Base-by-base conservation (phyloP, 139 green algal species). In the Marvania coccoides region DNA sequence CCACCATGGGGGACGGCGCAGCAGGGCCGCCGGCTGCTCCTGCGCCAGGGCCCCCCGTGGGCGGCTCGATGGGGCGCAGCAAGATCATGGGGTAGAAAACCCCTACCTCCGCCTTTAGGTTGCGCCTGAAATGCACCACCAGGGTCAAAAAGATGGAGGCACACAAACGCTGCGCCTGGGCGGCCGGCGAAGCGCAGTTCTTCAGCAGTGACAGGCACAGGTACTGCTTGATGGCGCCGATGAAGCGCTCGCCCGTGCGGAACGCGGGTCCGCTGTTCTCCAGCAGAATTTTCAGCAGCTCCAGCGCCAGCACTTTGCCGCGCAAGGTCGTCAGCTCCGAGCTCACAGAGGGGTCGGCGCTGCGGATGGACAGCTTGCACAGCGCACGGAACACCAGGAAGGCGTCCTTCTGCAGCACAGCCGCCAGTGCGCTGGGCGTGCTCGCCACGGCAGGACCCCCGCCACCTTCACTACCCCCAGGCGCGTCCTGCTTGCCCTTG, bases 31-130 rank as follows among this genome's bases (percentile, higher is more conserved):
- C 58, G 5, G 31, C 24, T 14, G 42, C 47, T 0, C 35, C 47
- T 54, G 48, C 36, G 58, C 65, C 58, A 33, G 58, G 46, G 1
- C 47, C 45, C 15, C 36, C 47, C 4, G 58, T 58, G 8, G 74
- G 65, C 2, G 81, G 71, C 70, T 95, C 89, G 29, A 96, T 81
- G 42, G 87, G 79, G 34, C 90, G 90, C 47, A 99, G 81, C 58
- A 98, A 60, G 40, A 99, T 90, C 86, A 98, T 96, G 62, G 94
- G 94, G 73, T 95, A 96, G 78, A 99, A 99, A 13, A 97, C 90
- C 19, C 90, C 91, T 15, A 98, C 83, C 75, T 95, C 88, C 3
- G 87, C 88, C 77, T 99, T 99, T 26, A 99, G 74, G 6, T 65
- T 64, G 4, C 71, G 51, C 14, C 94, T 76, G 67, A 97, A 98